A percentile compares a stretch with the other conserved stretches of the same genome.
Conservation (phyloP, 345 rosid genomes). For the Gossypium turneri region DNA sequence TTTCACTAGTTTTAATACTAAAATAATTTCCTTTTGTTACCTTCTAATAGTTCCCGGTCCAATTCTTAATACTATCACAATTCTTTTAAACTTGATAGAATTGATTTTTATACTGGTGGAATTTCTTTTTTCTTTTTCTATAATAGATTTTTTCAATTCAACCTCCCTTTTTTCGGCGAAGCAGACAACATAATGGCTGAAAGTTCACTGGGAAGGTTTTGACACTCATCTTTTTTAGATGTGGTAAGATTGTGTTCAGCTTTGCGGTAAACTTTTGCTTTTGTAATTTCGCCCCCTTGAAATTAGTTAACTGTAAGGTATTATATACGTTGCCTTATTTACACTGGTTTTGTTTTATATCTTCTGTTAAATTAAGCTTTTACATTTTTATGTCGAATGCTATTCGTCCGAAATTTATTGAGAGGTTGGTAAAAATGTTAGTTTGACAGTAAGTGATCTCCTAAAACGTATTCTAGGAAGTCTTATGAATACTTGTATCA, state of each 20-base stretch:
- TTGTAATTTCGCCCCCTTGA: constrained; percentile 6
- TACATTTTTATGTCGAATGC: background rate
- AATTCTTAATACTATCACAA: constrained; percentile 21
- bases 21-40: constrained; percentile 1
- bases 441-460: background rate
- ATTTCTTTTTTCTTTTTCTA: constrained; percentile 22
- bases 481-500: background rate
- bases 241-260: constrained; percentile 47
- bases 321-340: background rate
- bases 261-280: constrained; percentile 12
- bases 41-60: constrained; percentile 13
- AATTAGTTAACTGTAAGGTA: constrained; percentile 10
- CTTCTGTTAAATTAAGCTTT: constrained; percentile 4
- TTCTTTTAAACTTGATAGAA: constrained; percentile 18
- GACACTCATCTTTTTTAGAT: constrained; percentile 42
- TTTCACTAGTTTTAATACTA: background rate
- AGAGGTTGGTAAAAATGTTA: background rate
- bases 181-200: constrained; percentile 55
- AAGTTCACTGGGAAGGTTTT: constrained; percentile 53
- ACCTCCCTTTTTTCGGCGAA: constrained; percentile 55
- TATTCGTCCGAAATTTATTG: background rate
- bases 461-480: background rate
- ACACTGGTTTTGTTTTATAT: background rate
- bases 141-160: constrained; percentile 57
- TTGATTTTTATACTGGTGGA: constrained; percentile 34